Conservation (phyloP, 75 land plant genomes). For the Larix kaempferi region DNA sequence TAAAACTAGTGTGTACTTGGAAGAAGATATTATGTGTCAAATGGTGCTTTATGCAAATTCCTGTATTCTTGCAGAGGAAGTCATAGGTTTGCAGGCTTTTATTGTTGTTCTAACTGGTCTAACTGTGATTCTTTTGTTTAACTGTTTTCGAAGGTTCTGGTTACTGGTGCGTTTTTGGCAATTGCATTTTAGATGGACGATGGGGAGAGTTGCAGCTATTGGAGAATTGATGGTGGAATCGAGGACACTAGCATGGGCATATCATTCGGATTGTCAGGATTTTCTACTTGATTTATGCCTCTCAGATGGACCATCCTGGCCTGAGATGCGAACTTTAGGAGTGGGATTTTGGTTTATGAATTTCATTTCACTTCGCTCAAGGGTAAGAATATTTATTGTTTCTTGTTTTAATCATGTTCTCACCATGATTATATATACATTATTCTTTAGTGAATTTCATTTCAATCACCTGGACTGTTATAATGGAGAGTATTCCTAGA, state of each 20-base stretch:
- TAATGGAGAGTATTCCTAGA: too few species aligned
- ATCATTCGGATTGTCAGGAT: constrained; percentile 89
- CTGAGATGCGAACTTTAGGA: constrained; percentile 71
- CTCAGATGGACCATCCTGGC: constrained; percentile 76
- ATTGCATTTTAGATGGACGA: constrained; percentile 24
- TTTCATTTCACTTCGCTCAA: constrained; percentile 51
- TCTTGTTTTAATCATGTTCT: not conserved
- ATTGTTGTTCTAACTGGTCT: not conserved
- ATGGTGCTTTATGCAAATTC: not conserved
- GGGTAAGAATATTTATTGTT: constrained; percentile 32
- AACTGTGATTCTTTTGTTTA: constrained; percentile 7
- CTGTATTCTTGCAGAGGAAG: not conserved
- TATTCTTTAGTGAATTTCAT: too few species aligned
- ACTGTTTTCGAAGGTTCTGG: constrained; percentile 66
- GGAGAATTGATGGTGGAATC: constrained; percentile 55
- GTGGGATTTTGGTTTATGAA: constrained; percentile 90
- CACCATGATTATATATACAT: too few species aligned
- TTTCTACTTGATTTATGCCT: constrained; percentile 55
- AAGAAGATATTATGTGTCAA: not conserved
- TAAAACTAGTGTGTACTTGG: not conserved
- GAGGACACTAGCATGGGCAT: constrained; percentile 73
- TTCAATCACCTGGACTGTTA: too few species aligned
- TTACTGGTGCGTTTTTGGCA: constrained; percentile 52
- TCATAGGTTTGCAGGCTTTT: not conserved
- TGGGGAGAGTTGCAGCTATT: constrained; percentile 30